phyloP scores from a whole-genome alignment of 106 monocot genomes.

The Allium sativum region DNA sequence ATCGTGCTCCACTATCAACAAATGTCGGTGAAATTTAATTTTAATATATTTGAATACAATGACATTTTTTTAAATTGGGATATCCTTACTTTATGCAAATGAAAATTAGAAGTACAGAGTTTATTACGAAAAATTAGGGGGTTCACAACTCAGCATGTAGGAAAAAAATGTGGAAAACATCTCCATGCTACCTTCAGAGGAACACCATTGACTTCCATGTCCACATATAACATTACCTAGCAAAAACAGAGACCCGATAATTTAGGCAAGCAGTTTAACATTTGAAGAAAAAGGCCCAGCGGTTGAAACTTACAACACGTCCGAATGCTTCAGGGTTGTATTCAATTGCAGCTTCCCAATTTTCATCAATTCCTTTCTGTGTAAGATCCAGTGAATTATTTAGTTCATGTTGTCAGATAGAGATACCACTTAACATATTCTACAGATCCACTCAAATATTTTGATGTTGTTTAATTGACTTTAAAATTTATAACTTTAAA shows the following conservation, averaged over 20 bases:
- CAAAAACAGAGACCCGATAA: constrained; percentile 10
- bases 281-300: background rate
- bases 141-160: background rate
- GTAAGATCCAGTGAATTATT: background rate
- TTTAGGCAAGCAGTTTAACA: background rate
- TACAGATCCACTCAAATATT: too few relatives aligned
- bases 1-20: constrained; percentile 97
- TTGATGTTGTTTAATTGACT: too few relatives aligned
- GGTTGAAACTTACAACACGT: constrained; percentile 60
- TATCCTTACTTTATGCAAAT: background rate
- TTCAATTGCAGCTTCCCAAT: constrained; percentile 94
- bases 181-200: constrained; percentile 71
- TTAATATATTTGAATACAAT: background rate
- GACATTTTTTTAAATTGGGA: background rate
- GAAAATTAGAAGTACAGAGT: background rate
- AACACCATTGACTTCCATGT: constrained; percentile 99
- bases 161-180: background rate
- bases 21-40: constrained; percentile 50
- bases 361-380: constrained; percentile 98
- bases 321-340: constrained; percentile 98
- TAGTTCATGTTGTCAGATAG: too few relatives aligned
- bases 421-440: too few relatives aligned
- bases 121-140: background rate
- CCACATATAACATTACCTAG: constrained; percentile 96
- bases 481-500: background rate